Conservation (phyloP, 2,329 filamentous ascomycete genomes). For the Raffaelea albimanens region DNA sequence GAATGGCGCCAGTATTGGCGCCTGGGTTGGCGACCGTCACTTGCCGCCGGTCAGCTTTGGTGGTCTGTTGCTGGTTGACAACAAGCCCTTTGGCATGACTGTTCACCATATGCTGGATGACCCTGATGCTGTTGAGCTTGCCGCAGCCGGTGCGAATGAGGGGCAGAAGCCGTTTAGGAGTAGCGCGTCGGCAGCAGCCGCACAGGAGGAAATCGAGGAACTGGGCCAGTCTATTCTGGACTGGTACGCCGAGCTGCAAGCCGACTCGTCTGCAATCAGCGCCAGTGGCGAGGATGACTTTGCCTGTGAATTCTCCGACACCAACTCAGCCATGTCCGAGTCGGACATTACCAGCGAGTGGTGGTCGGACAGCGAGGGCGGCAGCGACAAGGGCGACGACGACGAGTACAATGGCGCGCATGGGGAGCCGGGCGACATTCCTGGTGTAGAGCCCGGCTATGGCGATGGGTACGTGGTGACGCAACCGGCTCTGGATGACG, state of each 20-base stretch:
- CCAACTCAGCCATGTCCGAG: conserved; percentile 43
- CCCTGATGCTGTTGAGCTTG: conserved; percentile 31
- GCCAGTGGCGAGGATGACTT: conserved; percentile 42
- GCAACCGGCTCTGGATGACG: conserved; percentile 83
- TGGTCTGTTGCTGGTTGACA: conserved; percentile 76
- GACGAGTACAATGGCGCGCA: neutral
- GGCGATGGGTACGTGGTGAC: conserved; percentile 75
- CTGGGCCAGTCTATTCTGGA: conserved; percentile 26
- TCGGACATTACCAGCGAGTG: conserved; percentile 43
- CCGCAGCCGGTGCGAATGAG: conserved; percentile 10
- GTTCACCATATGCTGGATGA: conserved; percentile 94
- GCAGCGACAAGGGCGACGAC: conserved; percentile 39
- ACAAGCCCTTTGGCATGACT: conserved; percentile 83
- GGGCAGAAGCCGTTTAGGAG: conserved; percentile 13
- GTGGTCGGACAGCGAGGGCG: conserved; percentile 29
- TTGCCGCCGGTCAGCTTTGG: conserved; percentile 87
- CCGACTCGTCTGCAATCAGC: conserved; percentile 28
- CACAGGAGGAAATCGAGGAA: conserved; percentile 15
- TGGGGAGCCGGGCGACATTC: conserved; percentile 65
- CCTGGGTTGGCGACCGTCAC: conserved; percentile 76
- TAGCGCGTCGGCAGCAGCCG: conserved; percentile 9
- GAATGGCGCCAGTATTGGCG: conserved; percentile 88
- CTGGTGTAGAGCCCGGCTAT: conserved; percentile 64
- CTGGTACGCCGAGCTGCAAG: conserved; percentile 29
- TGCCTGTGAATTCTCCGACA: conserved; percentile 53